A percentile compares a stretch with the other conserved stretches of the same genome.
These are phyloP conservation scores for Cercospora sojina DNA, from an alignment of 2,329 filamentous ascomycete genomes.

Conservation along the genomic window DNA sequence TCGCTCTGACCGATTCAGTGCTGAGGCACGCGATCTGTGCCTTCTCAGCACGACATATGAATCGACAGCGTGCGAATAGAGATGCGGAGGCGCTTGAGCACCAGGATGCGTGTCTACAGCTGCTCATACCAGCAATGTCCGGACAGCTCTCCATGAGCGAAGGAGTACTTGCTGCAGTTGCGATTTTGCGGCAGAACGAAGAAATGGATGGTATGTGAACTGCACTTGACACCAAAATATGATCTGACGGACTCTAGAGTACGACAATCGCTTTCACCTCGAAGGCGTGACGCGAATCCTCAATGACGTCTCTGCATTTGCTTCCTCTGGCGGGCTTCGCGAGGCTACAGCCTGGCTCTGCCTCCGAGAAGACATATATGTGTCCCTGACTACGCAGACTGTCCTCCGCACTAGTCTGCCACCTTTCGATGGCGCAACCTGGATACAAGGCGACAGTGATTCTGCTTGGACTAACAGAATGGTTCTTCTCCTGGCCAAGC, in stretches of 20 bases:
- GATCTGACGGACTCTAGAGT: conserved; percentile 21
- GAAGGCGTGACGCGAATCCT: conserved; percentile 43
- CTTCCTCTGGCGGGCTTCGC: conserved; percentile 41
- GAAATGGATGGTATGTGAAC: conserved; percentile 39
- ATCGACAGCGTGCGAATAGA: conserved; percentile 40
- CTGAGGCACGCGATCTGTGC: conserved; percentile 51
- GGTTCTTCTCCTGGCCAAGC: conserved; percentile 19
- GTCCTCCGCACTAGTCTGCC: conserved; percentile 36
- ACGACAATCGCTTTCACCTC: conserved; percentile 43
- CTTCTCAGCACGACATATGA: conserved; percentile 48
- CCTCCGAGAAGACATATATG: conserved; percentile 45
- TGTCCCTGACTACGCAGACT: conserved; percentile 40
- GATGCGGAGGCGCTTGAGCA: conserved; percentile 49
- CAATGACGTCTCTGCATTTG: conserved; percentile 42
- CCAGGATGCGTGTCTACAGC: conserved; percentile 48
- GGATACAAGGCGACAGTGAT: conserved; percentile 18
- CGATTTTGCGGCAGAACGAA: conserved; percentile 52
- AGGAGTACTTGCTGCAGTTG: conserved; percentile 50
- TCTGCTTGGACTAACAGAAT: conserved; percentile 22
- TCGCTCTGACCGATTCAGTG: conserved; percentile 49
- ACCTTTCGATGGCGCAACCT: conserved; percentile 20
- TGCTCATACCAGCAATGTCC: conserved; percentile 49
- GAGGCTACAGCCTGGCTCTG: conserved; percentile 46
- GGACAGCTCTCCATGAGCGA: conserved; percentile 48
- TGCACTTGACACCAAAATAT: not conserved